These are phyloP conservation scores for Xylaria sp. DNA, from an alignment of 2,329 filamentous ascomycete genomes.

Conservation along the genomic window DNA sequence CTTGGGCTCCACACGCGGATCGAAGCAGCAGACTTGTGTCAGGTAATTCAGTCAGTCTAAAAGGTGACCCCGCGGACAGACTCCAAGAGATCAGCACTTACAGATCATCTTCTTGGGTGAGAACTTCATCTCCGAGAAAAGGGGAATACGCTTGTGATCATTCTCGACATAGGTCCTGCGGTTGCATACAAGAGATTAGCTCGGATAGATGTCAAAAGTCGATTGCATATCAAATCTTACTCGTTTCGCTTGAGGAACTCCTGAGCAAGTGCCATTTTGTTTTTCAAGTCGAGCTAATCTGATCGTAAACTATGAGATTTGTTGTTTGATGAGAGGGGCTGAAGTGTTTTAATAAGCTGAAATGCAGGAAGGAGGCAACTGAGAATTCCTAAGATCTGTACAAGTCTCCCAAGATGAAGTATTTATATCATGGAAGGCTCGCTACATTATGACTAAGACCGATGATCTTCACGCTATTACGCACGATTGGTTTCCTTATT, in stretches of 20 bases:
- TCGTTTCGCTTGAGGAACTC: constrained; percentile 22
- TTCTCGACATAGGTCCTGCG: constrained; percentile 2
- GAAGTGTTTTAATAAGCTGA: not conserved
- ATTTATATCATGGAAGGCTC: not conserved
- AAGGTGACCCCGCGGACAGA: no score
- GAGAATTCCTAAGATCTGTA: not conserved
- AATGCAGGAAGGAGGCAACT: not conserved
- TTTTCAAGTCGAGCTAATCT: no score
- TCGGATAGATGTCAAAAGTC: not conserved
- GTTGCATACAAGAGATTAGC: not conserved
- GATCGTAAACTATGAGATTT: not conserved
- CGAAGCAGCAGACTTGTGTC: constrained; percentile 15
- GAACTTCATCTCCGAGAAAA: constrained; percentile 8
- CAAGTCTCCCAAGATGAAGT: no score
- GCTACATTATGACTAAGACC: not conserved
- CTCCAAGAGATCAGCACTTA: not conserved
- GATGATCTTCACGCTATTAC: not conserved
- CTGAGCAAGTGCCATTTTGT: constrained; percentile 13
- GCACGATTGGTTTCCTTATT: not conserved
- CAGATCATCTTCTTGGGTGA: constrained; percentile 19
- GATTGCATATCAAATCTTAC: not conserved
- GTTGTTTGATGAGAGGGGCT: not conserved
- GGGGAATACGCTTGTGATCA: constrained; percentile 8
- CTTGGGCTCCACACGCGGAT: constrained; percentile 8
- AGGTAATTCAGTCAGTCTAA: not conserved